Evolutionary conservation across 371 early-diverging fungal species (phyloP).

Genomic region (Paramicrosporidium saccamoebae): DNA sequence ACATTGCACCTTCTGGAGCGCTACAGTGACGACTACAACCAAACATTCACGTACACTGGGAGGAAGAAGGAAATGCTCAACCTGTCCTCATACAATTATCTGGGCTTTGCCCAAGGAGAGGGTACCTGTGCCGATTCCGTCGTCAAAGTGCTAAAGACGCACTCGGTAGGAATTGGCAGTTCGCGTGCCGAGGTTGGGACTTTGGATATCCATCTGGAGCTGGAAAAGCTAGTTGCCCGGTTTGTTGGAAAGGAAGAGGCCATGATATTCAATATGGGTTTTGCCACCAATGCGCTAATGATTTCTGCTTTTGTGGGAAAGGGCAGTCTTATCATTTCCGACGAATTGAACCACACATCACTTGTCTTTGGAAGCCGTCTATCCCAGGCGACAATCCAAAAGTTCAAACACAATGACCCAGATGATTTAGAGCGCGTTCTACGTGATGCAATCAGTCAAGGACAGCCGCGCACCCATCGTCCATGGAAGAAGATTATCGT

Average conservation of each 20-base stretch:
- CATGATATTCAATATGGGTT: conserved; percentile 90
- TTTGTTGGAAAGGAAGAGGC: conserved; percentile 84
- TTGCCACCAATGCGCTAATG: conserved; percentile 92
- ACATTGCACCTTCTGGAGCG: conserved; percentile 59
- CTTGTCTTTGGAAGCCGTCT: conserved; percentile 82
- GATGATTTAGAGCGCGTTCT: conserved; percentile 51
- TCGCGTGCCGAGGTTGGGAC: conserved; percentile 35
- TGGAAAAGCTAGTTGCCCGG: conserved; percentile 72
- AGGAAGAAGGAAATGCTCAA: conserved; percentile 51
- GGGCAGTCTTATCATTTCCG: conserved; percentile 75
- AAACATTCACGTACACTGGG: conserved; percentile 59
- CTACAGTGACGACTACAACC: conserved; percentile 39
- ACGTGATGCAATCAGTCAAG: conserved; percentile 75
- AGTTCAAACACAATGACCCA: conserved; percentile 80
- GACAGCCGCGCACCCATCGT: conserved; percentile 91
- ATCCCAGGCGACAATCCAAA: conserved; percentile 73
- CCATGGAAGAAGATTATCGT: conserved; percentile 97
- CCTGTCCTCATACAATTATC: conserved; percentile 94
- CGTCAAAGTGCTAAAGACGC: conserved; percentile 18
- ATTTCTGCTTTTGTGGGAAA: conserved; percentile 73
- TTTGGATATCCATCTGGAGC: conserved; percentile 24
- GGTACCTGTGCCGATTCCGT: conserved; percentile 80
- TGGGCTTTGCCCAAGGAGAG: conserved; percentile 77
- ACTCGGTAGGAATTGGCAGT: conserved; percentile 26
- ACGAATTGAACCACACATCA: conserved; percentile 92